Conservation (phyloP, 306 rosid genomes). For the Quercus alba region DNA sequence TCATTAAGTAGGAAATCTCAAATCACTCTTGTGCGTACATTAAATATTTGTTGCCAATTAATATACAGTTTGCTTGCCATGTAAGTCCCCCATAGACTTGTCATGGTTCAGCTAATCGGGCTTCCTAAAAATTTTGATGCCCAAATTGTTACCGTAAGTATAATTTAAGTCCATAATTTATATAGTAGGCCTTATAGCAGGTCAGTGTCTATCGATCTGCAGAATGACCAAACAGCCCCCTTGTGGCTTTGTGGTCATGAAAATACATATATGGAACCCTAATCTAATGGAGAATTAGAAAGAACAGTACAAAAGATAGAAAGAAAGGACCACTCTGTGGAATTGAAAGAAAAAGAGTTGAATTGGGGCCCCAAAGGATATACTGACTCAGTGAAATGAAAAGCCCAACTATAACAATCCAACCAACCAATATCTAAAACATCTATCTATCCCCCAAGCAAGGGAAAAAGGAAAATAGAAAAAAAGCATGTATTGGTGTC, state of each 20-base stretch:
- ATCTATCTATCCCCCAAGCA: neutral
- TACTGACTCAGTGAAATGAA: neutral
- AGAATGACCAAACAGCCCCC: neutral
- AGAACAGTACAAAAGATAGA: neutral
- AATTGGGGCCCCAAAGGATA: neutral
- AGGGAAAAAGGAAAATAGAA: conserved; percentile 22
- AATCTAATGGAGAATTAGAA: neutral
- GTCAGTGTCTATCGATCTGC: neutral
- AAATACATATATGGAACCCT: neutral
- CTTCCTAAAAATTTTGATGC: neutral
- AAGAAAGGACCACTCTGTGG: neutral
- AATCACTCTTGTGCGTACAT: neutral
- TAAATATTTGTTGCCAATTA: neutral
- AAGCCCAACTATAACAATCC: neutral
- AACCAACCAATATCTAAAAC: neutral
- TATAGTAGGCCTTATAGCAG: neutral
- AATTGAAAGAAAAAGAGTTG: neutral
- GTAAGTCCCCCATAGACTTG: neutral
- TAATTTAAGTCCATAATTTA: neutral
- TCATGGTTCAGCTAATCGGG: neutral
- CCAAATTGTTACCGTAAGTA: neutral
- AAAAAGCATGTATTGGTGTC: conserved; percentile 33
- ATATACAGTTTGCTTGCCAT: neutral
- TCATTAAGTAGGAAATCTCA: neutral
- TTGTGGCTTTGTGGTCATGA: neutral